A percentile compares a stretch with the other conserved stretches of the same genome.
Evolutionary conservation across 1,139 yeast species (phyloP).

Genomic region (Pichia sp.): DNA sequence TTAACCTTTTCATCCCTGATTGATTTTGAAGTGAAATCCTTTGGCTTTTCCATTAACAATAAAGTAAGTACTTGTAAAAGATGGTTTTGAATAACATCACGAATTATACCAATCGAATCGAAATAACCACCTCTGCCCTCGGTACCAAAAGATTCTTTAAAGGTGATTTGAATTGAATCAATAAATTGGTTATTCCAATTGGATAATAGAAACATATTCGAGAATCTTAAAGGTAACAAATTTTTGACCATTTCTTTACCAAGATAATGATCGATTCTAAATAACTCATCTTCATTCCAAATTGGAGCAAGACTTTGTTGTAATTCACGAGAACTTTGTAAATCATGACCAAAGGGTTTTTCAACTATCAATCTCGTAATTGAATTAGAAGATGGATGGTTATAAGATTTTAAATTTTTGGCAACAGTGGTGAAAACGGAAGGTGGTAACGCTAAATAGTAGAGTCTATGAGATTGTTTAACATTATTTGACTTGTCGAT

Average conservation of each 20-base stretch:
- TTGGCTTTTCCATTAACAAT: slow-evolving; percentile 94
- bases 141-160: slow-evolving; percentile 96
- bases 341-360: slow-evolving; percentile 96
- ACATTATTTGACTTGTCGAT: slow-evolving; percentile 48
- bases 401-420: slow-evolving; percentile 57
- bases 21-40: slow-evolving; percentile 81
- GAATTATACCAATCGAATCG: slow-evolving; percentile 87
- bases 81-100: slow-evolving; percentile 99
- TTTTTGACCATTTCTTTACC: slow-evolving; percentile 98
- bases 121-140: slow-evolving; percentile 99
- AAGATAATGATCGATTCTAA: slow-evolving; percentile 92
- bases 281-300: slow-evolving; percentile 85
- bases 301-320: slow-evolving; percentile 76
- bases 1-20: slow-evolving; percentile 95
- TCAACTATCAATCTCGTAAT: slow-evolving; percentile 81
- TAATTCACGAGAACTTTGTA: slow-evolving; percentile 67
- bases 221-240: slow-evolving; percentile 80
- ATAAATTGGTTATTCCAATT: slow-evolving; percentile 82
- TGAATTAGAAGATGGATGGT: slow-evolving; percentile 54
- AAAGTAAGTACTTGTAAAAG: slow-evolving; percentile 85
- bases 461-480: slow-evolving; percentile 61
- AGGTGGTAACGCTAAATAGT: slow-evolving; percentile 93
- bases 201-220: slow-evolving; percentile 76
- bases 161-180: slow-evolving; percentile 75
- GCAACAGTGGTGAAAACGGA: slow-evolving; percentile 82